Evolutionary conservation across 805 yeast species (phyloP).

Genomic region (Wickerhamiella alocasiicola): DNA sequence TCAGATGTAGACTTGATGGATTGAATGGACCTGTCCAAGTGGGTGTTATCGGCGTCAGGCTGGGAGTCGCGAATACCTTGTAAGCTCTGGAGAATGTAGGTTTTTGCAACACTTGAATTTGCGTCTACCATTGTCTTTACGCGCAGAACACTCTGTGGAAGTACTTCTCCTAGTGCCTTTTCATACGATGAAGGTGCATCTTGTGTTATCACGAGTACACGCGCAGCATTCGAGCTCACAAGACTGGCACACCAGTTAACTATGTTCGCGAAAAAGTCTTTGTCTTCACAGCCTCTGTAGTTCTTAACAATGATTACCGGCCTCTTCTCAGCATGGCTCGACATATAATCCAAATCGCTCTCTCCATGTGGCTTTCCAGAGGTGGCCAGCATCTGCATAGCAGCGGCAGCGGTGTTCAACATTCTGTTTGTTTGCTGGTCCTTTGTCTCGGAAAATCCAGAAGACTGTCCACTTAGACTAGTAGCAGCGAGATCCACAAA

Average conservation of each 20-base stretch:
- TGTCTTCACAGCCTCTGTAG: constrained; percentile 20
- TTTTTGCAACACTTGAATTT: constrained; percentile 50
- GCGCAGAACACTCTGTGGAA: constrained; percentile 83
- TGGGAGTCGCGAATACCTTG: background rate
- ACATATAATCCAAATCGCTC: constrained; percentile 14
- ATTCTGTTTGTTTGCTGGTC: constrained; percentile 25
- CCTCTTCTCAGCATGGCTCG: constrained; percentile 15
- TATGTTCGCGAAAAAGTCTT: constrained; percentile 46
- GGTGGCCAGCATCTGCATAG: constrained; percentile 54
- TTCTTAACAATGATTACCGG: constrained; percentile 19
- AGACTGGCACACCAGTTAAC: constrained; percentile 84
- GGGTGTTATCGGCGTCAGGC: background rate
- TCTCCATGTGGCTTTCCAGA: constrained; percentile 23
- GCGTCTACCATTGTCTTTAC: constrained; percentile 72
- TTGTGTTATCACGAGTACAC: constrained; percentile 76
- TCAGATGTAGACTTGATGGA: constrained; percentile 15
- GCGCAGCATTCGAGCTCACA: constrained; percentile 69
- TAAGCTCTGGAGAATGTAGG: constrained; percentile 38
- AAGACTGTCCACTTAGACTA: constrained; percentile 72
- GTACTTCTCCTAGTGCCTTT: constrained; percentile 51
- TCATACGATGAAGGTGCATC: constrained; percentile 74
- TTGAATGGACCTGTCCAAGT: constrained; percentile 32
- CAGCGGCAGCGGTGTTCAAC: constrained; percentile 30
- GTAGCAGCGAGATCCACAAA: constrained; percentile 77
- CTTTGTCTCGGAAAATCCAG: constrained; percentile 24